phyloP scores from a whole-genome alignment of 2,329 filamentous ascomycete species.

The Alternaria conjuncta region DNA sequence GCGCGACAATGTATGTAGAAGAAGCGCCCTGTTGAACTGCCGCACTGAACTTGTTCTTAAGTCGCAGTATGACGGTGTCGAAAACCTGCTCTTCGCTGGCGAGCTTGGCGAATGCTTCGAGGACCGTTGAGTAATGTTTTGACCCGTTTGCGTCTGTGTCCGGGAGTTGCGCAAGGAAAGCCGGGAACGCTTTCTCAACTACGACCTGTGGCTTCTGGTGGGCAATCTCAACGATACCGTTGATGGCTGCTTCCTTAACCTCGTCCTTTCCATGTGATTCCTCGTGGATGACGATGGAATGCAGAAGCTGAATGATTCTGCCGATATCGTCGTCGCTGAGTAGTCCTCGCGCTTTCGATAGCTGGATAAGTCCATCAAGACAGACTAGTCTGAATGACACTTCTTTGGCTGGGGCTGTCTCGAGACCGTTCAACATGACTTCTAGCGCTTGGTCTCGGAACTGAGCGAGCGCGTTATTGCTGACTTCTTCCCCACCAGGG shows the following conservation, averaged over 20 bases:
- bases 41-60: constrained; percentile 68
- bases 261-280: constrained; percentile 63
- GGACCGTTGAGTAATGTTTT: constrained; percentile 59
- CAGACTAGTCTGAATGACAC: constrained; percentile 58
- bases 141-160: constrained; percentile 59
- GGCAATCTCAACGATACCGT: constrained; percentile 65
- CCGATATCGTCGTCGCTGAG: constrained; percentile 52
- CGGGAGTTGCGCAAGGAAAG: constrained; percentile 69
- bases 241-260: constrained; percentile 64
- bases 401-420: constrained; percentile 54
- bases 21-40: constrained; percentile 61
- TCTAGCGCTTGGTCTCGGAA: constrained; percentile 52
- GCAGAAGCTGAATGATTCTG: constrained; percentile 65
- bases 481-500: constrained; percentile 38
- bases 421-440: constrained; percentile 52
- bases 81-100: constrained; percentile 68
- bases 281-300: constrained; percentile 67
- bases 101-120: constrained; percentile 70
- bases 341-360: constrained; percentile 51
- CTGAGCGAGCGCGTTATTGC: constrained; percentile 48
- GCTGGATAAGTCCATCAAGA: constrained; percentile 52
- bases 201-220: constrained; percentile 67
- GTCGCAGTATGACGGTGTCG: constrained; percentile 66
- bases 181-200: constrained; percentile 69
- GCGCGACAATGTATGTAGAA: constrained; percentile 62